Base-by-base conservation (phyloP, 495 filamentous ascomycete species). In the Penicillium desertorum region DNA sequence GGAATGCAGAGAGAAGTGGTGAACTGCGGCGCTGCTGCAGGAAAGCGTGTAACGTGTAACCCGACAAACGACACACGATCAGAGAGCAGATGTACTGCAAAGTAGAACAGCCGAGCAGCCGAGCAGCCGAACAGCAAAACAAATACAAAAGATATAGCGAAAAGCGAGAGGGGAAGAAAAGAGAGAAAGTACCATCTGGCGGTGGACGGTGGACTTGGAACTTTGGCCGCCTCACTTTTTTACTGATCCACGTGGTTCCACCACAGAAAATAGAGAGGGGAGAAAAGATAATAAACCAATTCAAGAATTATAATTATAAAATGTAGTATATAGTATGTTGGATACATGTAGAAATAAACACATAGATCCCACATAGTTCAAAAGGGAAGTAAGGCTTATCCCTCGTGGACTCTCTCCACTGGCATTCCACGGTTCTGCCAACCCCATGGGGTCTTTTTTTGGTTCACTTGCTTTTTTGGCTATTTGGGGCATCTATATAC, bases 171-270 rank as follows among this genome's bases (percentile, higher is more conserved):
- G 52, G 52, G 51, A 63, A 62, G 44, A 58, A 57, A 43, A 60
- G 58, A 55, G 41, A 57, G 44, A 54, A 62, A 54, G 54, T 34
- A 47, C 39, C 56, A 47, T 60, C 56, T 69, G 64, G 66, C 66
- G 66, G 66, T 69, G 64, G 66, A 54, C 34, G n/a, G 29, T 23
- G 10, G 30, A 46, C 39, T 56, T 45, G 57, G 49, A 54, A 50
- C 54, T 55, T 42, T 59, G 59, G 58, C 61, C 70, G 72, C 72
- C 73, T 76, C 73, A 76, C 73, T 71, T 71, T 73, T 62, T 57
- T 29, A 1, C 44, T 64, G 66, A 72, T 77, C 68, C 73, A 78
- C 73, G 75, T 76, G 75, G 66, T 70, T 64, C 72, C 68, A 70
- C 70, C 56, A 48, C 43, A 17, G 8, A 23, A 17, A 50, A 44